Conservation (phyloP, 345 rosid species). For the Murraya paniculata region DNA sequence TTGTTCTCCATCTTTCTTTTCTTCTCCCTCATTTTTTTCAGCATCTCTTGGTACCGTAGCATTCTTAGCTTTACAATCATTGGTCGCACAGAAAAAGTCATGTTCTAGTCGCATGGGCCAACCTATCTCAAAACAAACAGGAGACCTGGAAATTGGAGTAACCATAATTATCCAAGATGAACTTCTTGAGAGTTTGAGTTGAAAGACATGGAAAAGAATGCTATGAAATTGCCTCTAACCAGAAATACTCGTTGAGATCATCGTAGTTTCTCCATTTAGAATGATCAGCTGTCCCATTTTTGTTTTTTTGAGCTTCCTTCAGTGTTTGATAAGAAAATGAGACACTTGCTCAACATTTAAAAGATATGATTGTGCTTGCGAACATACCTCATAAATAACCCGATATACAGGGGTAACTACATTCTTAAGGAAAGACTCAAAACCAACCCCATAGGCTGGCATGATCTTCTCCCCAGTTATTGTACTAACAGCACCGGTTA, state of each 20-base stretch:
- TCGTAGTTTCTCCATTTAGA: constrained; percentile 98
- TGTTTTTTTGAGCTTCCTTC: constrained; percentile 83
- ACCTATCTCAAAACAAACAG: constrained; percentile 76
- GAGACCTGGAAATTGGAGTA: constrained; percentile 62
- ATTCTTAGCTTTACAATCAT: constrained; percentile 28
- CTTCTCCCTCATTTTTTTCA: constrained; percentile 37
- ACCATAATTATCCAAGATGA: constrained; percentile 9
- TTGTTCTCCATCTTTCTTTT: constrained; percentile 55
- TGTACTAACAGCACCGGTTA: constrained; percentile 50
- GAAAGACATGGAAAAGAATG: not conserved
- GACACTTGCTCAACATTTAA: not conserved
- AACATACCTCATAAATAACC: constrained; percentile 58
- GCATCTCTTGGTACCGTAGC: constrained; percentile 14
- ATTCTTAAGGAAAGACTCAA: constrained; percentile 68
- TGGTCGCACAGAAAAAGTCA: constrained; percentile 55
- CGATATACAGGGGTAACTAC: constrained; percentile 79
- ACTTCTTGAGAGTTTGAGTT: constrained; percentile 15
- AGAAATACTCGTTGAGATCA: constrained; percentile 91
- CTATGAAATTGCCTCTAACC: constrained; percentile 39
- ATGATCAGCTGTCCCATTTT: constrained; percentile 81
- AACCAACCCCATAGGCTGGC: constrained; percentile 66
- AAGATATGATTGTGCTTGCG: constrained; percentile 16
- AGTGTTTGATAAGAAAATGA: constrained; percentile 27
- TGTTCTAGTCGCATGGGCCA: constrained; percentile 85
- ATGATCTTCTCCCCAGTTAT: constrained; percentile 54